A percentile compares a stretch with the other conserved stretches of the same genome.
phyloP scores from a whole-genome alignment of 352 stramenopile genomes.

The Pythium volutum region DNA sequence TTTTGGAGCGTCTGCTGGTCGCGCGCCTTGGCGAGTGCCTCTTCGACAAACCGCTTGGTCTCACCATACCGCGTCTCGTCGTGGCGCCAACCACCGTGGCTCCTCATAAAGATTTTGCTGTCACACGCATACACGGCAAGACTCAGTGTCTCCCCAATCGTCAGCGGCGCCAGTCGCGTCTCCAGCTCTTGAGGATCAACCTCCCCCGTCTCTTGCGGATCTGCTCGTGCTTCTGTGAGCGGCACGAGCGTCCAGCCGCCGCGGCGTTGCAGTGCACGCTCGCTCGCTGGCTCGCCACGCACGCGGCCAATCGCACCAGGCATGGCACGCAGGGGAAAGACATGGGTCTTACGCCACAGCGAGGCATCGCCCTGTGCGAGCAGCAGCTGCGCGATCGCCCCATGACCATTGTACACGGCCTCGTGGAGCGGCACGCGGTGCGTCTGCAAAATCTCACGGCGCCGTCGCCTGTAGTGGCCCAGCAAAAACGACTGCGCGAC shows the following conservation, averaged over 20 bases:
- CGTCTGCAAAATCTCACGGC: constrained; percentile 47
- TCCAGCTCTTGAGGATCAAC: constrained; percentile 12
- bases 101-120: constrained; percentile 31
- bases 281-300: not conserved
- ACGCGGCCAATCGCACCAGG: constrained; percentile 25
- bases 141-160: constrained; percentile 42
- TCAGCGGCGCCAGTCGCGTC: constrained; percentile 32
- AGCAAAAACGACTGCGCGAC: constrained; percentile 64
- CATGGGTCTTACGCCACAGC: constrained; percentile 59
- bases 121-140: constrained; percentile 46
- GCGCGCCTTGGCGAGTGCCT: constrained; percentile 23
- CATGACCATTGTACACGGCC: constrained; percentile 63
- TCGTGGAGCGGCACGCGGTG: constrained; percentile 74
- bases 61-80: constrained; percentile 30
- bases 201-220: not conserved
- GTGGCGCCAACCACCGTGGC: constrained; percentile 41
- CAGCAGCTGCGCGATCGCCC: constrained; percentile 49
- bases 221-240: constrained; percentile 17
- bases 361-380: constrained; percentile 41
- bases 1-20: constrained; percentile 19
- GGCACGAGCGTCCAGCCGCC: constrained; percentile 56
- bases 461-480: constrained; percentile 43
- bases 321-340: constrained; percentile 49
- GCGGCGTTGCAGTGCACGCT: constrained; percentile 11
- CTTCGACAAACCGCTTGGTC: constrained; percentile 33